phyloP scores from a whole-genome alignment of 768 basidiomycete genomes.

The Trametes cingulata region DNA sequence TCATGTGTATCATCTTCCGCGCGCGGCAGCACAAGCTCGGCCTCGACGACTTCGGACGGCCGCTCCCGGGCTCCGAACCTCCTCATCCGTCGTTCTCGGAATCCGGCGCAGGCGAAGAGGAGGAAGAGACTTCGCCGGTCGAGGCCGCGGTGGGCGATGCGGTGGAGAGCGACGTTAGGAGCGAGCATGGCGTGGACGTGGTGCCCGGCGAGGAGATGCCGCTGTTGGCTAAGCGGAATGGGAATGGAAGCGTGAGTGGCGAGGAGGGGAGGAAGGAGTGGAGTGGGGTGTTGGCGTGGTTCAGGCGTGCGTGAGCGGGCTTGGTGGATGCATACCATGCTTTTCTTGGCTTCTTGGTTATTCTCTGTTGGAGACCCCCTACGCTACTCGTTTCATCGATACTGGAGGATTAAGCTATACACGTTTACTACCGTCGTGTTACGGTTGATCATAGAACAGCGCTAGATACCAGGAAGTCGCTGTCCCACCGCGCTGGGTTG shows the following conservation, averaged over 20 bases:
- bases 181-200: slow-evolving; percentile 16
- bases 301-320: too few relatives aligned
- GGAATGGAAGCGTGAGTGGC: not conserved
- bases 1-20: slow-evolving; percentile 88
- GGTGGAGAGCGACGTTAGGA: slow-evolving; percentile 24
- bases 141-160: slow-evolving; percentile 21
- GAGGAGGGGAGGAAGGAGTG: not conserved
- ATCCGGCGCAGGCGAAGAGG: not conserved
- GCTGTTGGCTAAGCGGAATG: slow-evolving; percentile 10
- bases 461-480: too few relatives aligned
- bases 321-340: too few relatives aligned
- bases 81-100: not conserved
- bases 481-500: too few relatives aligned
- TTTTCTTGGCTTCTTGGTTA: too few relatives aligned
- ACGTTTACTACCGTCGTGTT: too few relatives aligned
- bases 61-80: slow-evolving; percentile 31
- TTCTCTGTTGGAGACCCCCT: too few relatives aligned
- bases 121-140: slow-evolving; percentile 18
- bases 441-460: too few relatives aligned
- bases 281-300: not conserved
- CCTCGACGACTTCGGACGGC: slow-evolving; percentile 88
- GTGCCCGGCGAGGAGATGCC: slow-evolving; percentile 15
- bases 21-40: slow-evolving; percentile 69
- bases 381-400: too few relatives aligned
- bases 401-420: too few relatives aligned